Percentiles rank a stretch among this genome's conserved stretches.
Conservation (phyloP, 306 rosid species). For the Trifolium repens region DNA sequence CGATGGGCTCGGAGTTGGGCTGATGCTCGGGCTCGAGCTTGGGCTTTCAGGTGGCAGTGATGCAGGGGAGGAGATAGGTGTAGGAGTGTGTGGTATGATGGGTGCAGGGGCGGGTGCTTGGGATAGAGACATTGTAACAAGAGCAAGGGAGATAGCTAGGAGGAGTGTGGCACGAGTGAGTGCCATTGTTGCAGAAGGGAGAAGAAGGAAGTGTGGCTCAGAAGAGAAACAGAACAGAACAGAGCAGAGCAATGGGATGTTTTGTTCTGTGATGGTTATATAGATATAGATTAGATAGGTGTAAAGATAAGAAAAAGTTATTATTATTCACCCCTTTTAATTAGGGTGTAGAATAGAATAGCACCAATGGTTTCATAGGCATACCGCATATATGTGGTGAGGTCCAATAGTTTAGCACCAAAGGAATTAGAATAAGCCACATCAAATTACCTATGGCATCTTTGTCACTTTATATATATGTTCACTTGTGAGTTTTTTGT, state of each 20-base stretch:
- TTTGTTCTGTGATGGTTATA: constrained; percentile 27
- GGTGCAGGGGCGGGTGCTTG: constrained; percentile 60
- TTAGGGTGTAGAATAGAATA: not conserved
- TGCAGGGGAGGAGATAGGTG: constrained; percentile 35
- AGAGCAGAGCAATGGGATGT: constrained; percentile 39
- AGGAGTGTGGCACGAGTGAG: constrained; percentile 53
- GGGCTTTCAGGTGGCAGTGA: constrained; percentile 14
- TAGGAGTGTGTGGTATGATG: constrained; percentile 21
- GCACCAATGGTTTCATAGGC: not conserved
- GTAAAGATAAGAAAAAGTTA: not conserved
- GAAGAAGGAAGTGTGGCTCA: constrained; percentile 8
- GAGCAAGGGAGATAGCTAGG: constrained; percentile 46
- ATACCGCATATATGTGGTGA: not conserved
- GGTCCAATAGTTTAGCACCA: constrained; percentile 19
- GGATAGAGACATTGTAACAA: constrained; percentile 54
- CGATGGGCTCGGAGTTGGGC: constrained; percentile 27
- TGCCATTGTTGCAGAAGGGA: constrained; percentile 51
- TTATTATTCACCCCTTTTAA: not conserved
- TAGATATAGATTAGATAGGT: constrained; percentile 38
- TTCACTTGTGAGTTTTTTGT: not conserved
- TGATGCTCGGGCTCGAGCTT: not conserved
- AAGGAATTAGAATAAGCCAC: constrained; percentile 19
- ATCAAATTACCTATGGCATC: not conserved
- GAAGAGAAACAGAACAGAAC: constrained; percentile 4
- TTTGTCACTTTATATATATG: not conserved